Evolutionary conservation across 1,284 basidiomycete species (phyloP), one percentile per base, ranked within the genome.

Genomic region (Porphyrellus sp.): DNA sequence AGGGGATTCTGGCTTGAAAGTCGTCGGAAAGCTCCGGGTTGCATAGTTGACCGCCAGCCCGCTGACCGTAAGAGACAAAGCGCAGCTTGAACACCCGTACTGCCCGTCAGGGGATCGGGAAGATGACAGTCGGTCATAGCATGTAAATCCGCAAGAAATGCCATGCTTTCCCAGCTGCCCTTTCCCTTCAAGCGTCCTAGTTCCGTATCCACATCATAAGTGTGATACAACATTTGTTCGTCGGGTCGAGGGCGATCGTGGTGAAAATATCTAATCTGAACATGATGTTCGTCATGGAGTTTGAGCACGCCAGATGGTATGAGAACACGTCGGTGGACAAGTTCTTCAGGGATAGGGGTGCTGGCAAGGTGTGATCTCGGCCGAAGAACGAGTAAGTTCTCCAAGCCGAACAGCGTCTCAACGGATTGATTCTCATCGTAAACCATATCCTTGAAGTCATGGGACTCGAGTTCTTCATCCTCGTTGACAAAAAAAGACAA

Each of bases 241-340:
- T 30, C 30, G 9, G 30, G 13, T 30, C 5, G 30, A 8, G 13
- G 7, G n/a, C n/a, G 11, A 11, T 12, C 30, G n/a, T 30, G 30
- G 3, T 8, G 13, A 13, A 13, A 7, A 30, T 12, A 11, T 12
- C 4, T n/a, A 4, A 46, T 20, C 7, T 5, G n/a, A 4, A 50
- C 23, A 1, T 2, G 33, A 24, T 42, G 12, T 11, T 20, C 4
- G 0, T 1, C 8, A 16, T 18, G 24, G 5, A 1, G 1, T 21
- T 7, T 1, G 1, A 15, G 15, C 12, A 0, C 3, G 1, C 76
- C 76, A 20, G 61, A 38, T 2, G 77, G 78, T 25, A 78, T 65
- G 9, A 78, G 53, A n/a, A 77, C 59, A 16, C 54, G 51, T 21
- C 69, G 65, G 5, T 59, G 60, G 7, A 39, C 21, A 18, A 46